Evolutionary conservation across 345 rosid species (phyloP), one percentile per base, ranked within the genome.

Genomic region (Balakata baccata): DNA sequence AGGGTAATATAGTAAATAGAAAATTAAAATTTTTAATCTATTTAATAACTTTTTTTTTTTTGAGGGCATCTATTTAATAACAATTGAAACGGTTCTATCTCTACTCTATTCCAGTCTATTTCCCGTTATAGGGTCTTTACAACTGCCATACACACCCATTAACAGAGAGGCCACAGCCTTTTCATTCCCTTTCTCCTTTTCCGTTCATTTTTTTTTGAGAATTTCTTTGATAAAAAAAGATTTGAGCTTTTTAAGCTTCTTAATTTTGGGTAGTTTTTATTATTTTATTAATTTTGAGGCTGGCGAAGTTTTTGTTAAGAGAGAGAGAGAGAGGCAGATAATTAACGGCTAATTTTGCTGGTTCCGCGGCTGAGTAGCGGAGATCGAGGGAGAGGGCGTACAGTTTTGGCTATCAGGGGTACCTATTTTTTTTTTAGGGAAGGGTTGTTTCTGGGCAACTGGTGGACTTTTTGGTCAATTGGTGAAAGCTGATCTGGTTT

Each of bases 291-390:
- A 22, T 46, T 46, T 75, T 50, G 34, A 53, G 43, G 58, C 67
- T n/a, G 2, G 34, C 34, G 13, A 52, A 29, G 37, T 22, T 46
- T 50, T 23, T 18, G 51, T 53, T 7, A 23, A 12, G 18, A 5
- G 11, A 11, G 12, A 43, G 11, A 22, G 34, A 20, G 60, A 17
- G 34, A 22, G 34, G 14, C 50, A 17, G 34, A 68, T 20, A 29
- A 51, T 51, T 43, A 78, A 65, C 62, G 80, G 72, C 79, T 66
- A 59, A 49, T 53, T 71, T 77, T 77, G 22, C 75, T 51, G 34
- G 74, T 47, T 49, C 25, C 5, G 73, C 69, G 8, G 71, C 75
- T 16, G 61, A 16, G 58, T 12, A 60, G 41, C 34, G 71, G 75
- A 60, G 80, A 77, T 72, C 76, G 76, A 72, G 57, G 68, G 8